Evolutionary conservation across 139 green algal species (phyloP).

Genomic region (Chlorella sp.): DNA sequence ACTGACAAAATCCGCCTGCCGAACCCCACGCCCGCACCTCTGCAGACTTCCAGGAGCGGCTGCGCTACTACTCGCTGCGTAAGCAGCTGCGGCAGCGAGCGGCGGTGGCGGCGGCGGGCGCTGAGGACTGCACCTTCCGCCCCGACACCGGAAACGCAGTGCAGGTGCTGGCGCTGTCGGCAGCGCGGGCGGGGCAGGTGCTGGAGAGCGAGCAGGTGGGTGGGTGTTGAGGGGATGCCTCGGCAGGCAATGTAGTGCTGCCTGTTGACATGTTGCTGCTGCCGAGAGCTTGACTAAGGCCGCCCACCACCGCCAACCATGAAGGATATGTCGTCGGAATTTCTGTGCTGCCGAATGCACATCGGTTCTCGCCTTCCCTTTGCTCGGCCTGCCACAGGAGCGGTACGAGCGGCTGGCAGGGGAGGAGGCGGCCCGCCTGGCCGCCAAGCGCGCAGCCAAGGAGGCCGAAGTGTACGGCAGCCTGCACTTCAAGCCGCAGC

Average conservation of each 20-base stretch:
- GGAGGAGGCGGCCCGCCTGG: conserved; percentile 5
- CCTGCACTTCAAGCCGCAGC: conserved; percentile 33
- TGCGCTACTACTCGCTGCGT: conserved; percentile 34
- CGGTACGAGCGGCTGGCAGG: conserved; percentile 15
- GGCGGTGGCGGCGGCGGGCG: conserved; percentile 17
- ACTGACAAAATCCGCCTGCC: background rate
- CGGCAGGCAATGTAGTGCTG: no score
- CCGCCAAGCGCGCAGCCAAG: conserved; percentile 14
- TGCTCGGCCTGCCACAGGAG: background rate
- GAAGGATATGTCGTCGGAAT: no score
- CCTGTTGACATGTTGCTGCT: no score
- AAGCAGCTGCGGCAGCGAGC: conserved; percentile 10
- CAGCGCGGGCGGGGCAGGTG: conserved; percentile 7
- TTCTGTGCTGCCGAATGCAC: no score
- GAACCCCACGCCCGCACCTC: background rate
- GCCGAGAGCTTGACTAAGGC: no score
- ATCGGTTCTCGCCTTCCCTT: no score
- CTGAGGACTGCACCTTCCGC: conserved; percentile 43
- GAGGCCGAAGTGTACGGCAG: conserved; percentile 25
- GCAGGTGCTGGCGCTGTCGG: conserved; percentile 34
- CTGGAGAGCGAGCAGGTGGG: conserved; percentile 13
- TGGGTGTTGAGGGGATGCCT: no score
- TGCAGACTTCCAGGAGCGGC: conserved; percentile 49
- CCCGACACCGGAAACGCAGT: conserved; percentile 45
- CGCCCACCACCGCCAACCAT: no score